These are phyloP conservation scores for Durio zibethinus DNA, from an alignment of 345 rosid species.

Conservation along the genomic window DNA sequence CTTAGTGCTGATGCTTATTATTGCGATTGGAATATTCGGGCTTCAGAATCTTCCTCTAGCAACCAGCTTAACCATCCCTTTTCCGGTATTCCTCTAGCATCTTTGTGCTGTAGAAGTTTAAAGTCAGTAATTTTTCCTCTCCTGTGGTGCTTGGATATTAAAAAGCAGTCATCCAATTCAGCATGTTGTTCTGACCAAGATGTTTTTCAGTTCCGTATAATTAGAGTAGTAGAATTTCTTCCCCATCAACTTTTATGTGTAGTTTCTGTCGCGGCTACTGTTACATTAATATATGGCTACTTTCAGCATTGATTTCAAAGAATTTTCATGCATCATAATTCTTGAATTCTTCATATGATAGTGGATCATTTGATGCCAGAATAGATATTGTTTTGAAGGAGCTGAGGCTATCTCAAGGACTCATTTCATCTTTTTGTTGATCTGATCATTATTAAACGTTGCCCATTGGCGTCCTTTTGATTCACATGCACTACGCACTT, in stretches of 20 bases:
- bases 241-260: neutral
- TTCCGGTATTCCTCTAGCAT: too few species aligned
- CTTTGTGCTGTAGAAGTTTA: conserved; percentile 34
- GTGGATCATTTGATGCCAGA: neutral
- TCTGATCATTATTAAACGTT: neutral
- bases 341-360: neutral
- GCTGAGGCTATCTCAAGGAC: neutral
- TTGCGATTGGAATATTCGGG: conserved; percentile 85
- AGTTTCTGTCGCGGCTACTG: neutral
- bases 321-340: neutral
- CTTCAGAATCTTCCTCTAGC: conserved; percentile 77
- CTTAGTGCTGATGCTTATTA: conserved; percentile 78
- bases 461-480: neutral
- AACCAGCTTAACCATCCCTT: conserved; percentile 63
- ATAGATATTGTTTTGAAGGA: neutral
- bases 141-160: neutral
- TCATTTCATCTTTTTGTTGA: neutral
- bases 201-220: neutral
- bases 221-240: neutral
- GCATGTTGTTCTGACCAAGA: neutral
- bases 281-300: neutral
- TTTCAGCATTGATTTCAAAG: neutral
- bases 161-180: neutral
- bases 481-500: too few species aligned
- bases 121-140: neutral